Evolutionary conservation across 2,329 filamentous ascomycete genomes (phyloP), one percentile per base, ranked within the genome.

Genomic region (Ciborinia camelliae): DNA sequence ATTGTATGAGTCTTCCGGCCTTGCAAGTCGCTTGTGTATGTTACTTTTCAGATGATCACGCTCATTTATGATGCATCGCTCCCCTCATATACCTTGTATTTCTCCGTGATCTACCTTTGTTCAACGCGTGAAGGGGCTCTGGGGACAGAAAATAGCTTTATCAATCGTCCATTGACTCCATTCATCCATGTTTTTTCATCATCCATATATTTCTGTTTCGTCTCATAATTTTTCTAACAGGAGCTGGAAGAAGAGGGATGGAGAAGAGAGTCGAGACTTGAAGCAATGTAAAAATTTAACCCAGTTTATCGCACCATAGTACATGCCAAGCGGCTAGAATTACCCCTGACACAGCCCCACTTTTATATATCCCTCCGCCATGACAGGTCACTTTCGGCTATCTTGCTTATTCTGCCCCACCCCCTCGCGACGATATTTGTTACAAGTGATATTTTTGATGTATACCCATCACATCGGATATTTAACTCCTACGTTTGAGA

Each of bases 151-250:
- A 59, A 47, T 59, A 35, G 55, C n/a, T 28, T n/a, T 47, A 45
- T 59, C 43, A 47, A 37, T 48, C 41, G n/a, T 59, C 30, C 30
- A 26, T 26, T 43, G n/a, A 15, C 3, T 43, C 14, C 41, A 43
- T 43, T 43, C 26, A 14, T 57, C 20, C 18, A 32, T 30, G 14
- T 37, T 54, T 18, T 4, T 54, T 26, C 35, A 39, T 54, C 32
- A 54, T 54, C 52, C 35, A 54, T 54, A 54, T 35, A 39, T 41
- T 35, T 59, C 55, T 59, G 28, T 41, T 59, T 58, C 55, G 41
- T 58, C 55, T 58, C 41, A 58, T 58, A 20, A 35, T 47, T 20
- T 7, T 35, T 26, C 28, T 47, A n/a, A n/a, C n/a, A n/a, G n/a
- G n/a, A n/a, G n/a, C n/a, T n/a, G n/a, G n/a, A n/a, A n/a, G n/a